phyloP scores from a whole-genome alignment of 768 basidiomycete genomes.

The Cystoderma amianthinum region DNA sequence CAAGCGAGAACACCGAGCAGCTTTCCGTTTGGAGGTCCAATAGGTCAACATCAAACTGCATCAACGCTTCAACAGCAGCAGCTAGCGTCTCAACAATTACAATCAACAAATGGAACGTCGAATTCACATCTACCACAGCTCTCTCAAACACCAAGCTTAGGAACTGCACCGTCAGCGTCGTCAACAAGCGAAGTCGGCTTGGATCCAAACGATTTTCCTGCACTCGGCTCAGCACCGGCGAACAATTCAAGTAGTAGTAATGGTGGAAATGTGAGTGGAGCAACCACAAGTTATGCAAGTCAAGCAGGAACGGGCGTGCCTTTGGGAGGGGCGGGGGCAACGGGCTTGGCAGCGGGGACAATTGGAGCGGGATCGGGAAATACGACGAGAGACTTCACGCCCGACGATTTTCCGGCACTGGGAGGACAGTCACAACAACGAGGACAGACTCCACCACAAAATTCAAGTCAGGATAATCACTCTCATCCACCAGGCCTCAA shows the following conservation, averaged over 20 bases:
- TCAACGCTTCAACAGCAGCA: constrained; percentile 34
- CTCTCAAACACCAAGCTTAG: constrained; percentile 40
- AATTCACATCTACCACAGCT: constrained; percentile 50
- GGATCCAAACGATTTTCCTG: constrained; percentile 87
- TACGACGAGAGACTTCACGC: constrained; percentile 66
- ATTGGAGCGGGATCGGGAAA: constrained; percentile 25
- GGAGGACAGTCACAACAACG: constrained; percentile 53
- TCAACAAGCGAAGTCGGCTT: constrained; percentile 72
- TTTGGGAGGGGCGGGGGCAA: constrained; percentile 30
- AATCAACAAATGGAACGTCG: constrained; percentile 47
- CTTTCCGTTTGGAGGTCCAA: constrained; percentile 59
- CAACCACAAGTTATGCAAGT: constrained; percentile 71
- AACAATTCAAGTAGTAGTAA: constrained; percentile 31
- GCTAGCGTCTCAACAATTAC: constrained; percentile 34
- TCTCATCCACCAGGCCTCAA: constrained; percentile 76
- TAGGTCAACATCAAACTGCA: constrained; percentile 43
- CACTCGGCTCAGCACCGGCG: constrained; percentile 60
- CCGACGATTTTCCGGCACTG: constrained; percentile 86
- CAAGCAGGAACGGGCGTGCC: constrained; percentile 68
- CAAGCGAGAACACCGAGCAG: constrained; percentile 53
- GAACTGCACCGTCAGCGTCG: constrained; percentile 51
- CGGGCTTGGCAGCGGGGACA: constrained; percentile 27
- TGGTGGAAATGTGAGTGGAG: constrained; percentile 23
- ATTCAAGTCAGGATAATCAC: constrained; percentile 29
- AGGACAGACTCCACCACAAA: constrained; percentile 24